phyloP scores from a whole-genome alignment of 495 filamentous ascomycete genomes.

The Rusavskia elegans region DNA sequence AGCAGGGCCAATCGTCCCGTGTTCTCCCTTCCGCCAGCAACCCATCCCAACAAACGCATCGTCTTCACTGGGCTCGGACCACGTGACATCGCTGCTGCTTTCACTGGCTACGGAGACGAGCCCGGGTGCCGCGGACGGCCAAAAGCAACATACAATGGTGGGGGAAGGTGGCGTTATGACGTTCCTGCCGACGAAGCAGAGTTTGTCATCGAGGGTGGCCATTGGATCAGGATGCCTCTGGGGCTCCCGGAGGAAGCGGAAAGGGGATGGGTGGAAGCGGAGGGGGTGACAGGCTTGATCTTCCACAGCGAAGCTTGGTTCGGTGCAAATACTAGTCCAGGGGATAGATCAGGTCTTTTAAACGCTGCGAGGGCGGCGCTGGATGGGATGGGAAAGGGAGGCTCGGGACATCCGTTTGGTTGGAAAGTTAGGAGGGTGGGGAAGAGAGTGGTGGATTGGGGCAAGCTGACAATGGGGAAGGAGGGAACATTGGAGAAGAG shows the following conservation, averaged over 20 bases:
- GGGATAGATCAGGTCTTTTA: not conserved
- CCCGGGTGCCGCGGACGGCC: not conserved
- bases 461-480: not conserved
- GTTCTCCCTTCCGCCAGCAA: too few relatives aligned
- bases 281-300: not conserved
- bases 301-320: not conserved
- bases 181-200: not conserved
- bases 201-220: not conserved
- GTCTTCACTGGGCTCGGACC: not conserved
- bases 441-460: not conserved
- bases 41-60: not conserved
- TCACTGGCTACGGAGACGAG: not conserved
- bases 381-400: not conserved
- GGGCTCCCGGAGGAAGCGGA: not conserved
- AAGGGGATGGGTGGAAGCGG: not conserved
- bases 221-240: not conserved
- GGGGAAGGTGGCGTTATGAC: not conserved
- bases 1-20: too few relatives aligned
- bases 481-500: not conserved
- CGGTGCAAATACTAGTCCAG: not conserved
- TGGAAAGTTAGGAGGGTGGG: not conserved
- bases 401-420: not conserved
- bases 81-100: not conserved
- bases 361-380: not conserved
- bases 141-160: not conserved